Evolutionary conservation across 257 asterid genomes (phyloP), one percentile per base, ranked within the genome.

Genomic region (Capsicum chinense): DNA sequence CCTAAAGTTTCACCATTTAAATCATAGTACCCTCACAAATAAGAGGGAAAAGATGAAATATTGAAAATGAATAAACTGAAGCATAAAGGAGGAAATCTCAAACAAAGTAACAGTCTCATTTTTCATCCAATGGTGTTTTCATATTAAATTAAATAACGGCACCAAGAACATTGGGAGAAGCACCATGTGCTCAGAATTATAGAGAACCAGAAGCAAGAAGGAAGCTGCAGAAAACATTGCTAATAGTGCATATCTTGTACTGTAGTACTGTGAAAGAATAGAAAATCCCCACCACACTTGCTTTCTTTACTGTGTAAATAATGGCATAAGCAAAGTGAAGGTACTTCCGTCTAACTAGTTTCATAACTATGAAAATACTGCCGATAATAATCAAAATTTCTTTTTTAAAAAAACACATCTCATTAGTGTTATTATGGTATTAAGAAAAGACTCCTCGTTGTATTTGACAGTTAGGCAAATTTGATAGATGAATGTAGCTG

Each of bases 1-100:
- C 50, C 44, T 79, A 79, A 63, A 79, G 56, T 86, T 56, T 39
- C 58, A 56, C 64, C 21, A 76, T 62, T 39, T 19, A 47, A 84
- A 70, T 35, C 68, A 59, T 6, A 19, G 21, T 50, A 71, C 35
- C 74, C 37, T 71, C 58, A 71, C 58, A 71, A 52, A 71, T 71
- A 47, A 47, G 17, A 71, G 79, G 57, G 37, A 9, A 47, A 70
- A 71, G 58, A 71, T 71, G 79, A 71, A n/a, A 71, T 44, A 37
- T 9, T 10, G 54, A 71, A 4, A 71, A 44, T 9, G 58, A 71
- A 71, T 10, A n/a, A 47, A 71, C 58, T 71, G 56, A 44, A n/a
- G 39, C 21, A 21, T 19, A 35, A 19, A 71, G 74, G 10, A 19
- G 58, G 9, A 58, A 9, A 47, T 9, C 56, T 71, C 39, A 21